These are phyloP conservation scores for Pythium utonaiense DNA, from an alignment of 352 stramenopile species.

Conservation along the genomic window DNA sequence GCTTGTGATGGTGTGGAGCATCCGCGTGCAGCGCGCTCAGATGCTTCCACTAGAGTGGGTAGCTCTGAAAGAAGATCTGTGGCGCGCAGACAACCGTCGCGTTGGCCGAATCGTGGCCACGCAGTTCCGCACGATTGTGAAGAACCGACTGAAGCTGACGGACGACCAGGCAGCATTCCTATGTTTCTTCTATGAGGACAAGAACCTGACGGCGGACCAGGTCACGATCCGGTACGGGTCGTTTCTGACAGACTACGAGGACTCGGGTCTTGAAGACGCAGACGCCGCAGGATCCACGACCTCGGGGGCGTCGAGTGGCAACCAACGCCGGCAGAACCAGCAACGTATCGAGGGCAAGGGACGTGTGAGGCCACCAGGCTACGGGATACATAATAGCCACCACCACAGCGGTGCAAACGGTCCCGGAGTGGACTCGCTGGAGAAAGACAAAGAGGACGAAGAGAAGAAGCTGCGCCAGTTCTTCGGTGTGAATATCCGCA, in stretches of 20 bases:
- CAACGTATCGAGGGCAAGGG: conserved; percentile 25
- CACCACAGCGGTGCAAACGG: too few relatives aligned
- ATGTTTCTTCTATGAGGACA: conserved; percentile 78
- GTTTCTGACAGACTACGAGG: conserved; percentile 72
- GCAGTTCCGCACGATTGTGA: conserved; percentile 47
- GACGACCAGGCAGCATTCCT: conserved; percentile 69
- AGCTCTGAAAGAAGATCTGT: conserved; percentile 53
- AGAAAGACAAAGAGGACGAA: conserved; percentile 28
- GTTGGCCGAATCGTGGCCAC: conserved; percentile 45
- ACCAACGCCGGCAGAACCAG: conserved; percentile 2
- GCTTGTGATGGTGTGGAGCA: conserved; percentile 67
- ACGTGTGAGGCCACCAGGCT: conserved; percentile 21
- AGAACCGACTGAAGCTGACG: conserved; percentile 39
- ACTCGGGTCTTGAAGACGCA: conserved; percentile 45
- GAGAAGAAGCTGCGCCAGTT: conserved; percentile 42
- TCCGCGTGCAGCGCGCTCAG: conserved; percentile 50
- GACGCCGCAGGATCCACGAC: background rate
- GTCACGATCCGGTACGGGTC: conserved; percentile 67
- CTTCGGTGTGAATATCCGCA: conserved; percentile 35
- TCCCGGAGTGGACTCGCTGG: conserved; percentile 8
- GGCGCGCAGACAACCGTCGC: conserved; percentile 38
- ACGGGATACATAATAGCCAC: conserved; percentile 23
- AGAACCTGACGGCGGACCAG: conserved; percentile 47
- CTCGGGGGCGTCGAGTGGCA: background rate
- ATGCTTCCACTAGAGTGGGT: conserved; percentile 37